A percentile compares a stretch with the other conserved stretches of the same genome.
Evolutionary conservation across 768 basidiomycete genomes (phyloP).

Genomic region (Pleurotus salmoneostramineus): DNA sequence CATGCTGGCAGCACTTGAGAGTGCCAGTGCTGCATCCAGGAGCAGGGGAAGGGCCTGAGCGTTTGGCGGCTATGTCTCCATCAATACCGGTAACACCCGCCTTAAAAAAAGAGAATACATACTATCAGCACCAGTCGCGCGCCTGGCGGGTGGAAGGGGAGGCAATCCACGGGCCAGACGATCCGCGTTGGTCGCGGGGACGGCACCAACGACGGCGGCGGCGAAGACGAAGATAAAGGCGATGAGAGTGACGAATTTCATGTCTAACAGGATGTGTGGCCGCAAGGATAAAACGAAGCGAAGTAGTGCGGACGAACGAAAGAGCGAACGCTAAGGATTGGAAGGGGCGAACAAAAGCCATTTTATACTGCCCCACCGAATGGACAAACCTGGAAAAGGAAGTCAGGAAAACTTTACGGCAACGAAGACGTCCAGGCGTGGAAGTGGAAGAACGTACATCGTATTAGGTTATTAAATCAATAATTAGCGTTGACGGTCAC

Average conservation of each 20-base stretch:
- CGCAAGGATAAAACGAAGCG: conserved; percentile 8
- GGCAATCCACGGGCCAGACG: conserved; percentile 52
- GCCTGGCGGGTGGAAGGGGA: conserved; percentile 41
- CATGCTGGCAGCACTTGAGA: conserved; percentile 40
- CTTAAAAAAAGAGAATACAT: too few relatives aligned
- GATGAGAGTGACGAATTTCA: conserved; percentile 38
- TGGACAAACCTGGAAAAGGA: conserved; percentile 1
- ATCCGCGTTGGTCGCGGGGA: conserved; percentile 39
- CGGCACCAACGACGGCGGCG: conserved; percentile 31
- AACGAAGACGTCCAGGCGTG: background rate
- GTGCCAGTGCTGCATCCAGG: conserved; percentile 35
- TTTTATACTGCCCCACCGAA: background rate
- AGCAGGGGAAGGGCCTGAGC: conserved; percentile 24
- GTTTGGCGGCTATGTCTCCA: conserved; percentile 36
- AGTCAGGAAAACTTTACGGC: conserved; percentile 3
- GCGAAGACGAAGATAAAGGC: conserved; percentile 30
- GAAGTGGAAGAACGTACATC: conserved; percentile 1
- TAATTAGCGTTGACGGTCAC: background rate
- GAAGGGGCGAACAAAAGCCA: conserved; percentile 8
- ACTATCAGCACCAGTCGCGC: conserved; percentile 30
- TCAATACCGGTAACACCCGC: too few relatives aligned
- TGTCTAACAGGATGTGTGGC: conserved; percentile 15
- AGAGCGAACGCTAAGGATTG: conserved; percentile 11
- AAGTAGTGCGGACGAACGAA: conserved; percentile 2
- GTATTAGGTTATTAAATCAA: background rate